These are phyloP conservation scores for Cordyceps cateniannulata DNA, from an alignment of 2,329 filamentous ascomycete genomes.

Conservation along the genomic window DNA sequence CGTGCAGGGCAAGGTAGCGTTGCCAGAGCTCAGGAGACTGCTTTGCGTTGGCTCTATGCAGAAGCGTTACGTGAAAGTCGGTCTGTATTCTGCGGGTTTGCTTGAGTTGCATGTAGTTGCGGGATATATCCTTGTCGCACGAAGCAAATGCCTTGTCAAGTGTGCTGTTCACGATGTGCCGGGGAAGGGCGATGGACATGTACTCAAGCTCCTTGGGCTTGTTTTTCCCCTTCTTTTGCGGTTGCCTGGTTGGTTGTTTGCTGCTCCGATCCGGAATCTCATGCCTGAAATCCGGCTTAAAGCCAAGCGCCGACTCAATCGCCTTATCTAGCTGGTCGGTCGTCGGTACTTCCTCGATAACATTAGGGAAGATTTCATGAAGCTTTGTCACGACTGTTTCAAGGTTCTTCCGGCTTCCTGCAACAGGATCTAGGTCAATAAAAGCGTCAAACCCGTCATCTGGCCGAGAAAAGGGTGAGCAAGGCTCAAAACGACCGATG, in stretches of 20 bases:
- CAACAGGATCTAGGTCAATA: constrained; percentile 75
- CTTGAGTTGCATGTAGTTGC: constrained; percentile 70
- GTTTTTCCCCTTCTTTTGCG: constrained; percentile 30
- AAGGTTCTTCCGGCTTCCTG: constrained; percentile 76
- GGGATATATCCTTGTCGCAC: constrained; percentile 35
- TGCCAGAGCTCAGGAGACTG: constrained; percentile 68
- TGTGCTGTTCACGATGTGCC: constrained; percentile 38
- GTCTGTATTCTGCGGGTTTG: constrained; percentile 68
- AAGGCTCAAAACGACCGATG: constrained; percentile 74
- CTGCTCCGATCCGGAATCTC: constrained; percentile 55
- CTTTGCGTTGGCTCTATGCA: constrained; percentile 64
- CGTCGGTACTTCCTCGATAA: constrained; percentile 66
- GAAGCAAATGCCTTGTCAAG: constrained; percentile 66
- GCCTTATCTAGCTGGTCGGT: constrained; percentile 71
- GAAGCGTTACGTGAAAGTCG: constrained; percentile 90
- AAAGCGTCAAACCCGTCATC: constrained; percentile 78
- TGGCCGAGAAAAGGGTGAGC: constrained; percentile 59
- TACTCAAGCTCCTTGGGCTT: constrained; percentile 47
- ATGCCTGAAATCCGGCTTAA: constrained; percentile 70
- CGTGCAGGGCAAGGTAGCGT: constrained; percentile 58
- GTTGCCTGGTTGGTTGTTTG: constrained; percentile 25
- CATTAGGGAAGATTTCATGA: constrained; percentile 68
- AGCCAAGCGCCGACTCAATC: constrained; percentile 67
- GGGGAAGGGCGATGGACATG: constrained; percentile 44
- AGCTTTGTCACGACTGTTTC: constrained; percentile 70